phyloP scores from a whole-genome alignment of 495 filamentous ascomycete genomes.

The Xylaria nigripes region DNA sequence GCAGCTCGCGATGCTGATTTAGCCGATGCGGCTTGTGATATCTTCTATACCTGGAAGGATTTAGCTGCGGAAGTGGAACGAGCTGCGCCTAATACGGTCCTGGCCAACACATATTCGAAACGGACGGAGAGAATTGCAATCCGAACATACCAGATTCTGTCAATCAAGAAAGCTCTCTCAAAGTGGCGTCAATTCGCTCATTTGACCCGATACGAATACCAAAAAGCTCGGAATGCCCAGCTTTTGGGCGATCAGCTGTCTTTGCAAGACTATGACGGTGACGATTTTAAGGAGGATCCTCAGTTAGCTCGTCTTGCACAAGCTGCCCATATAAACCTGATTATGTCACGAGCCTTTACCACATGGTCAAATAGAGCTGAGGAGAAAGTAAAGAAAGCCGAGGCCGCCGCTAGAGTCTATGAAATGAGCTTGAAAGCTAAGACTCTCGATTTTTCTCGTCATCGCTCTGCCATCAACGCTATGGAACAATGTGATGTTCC shows the following conservation, averaged over 20 bases:
- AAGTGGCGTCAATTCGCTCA: slow-evolving; percentile 19
- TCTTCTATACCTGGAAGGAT: slow-evolving; percentile 19
- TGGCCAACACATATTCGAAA: slow-evolving; percentile 22
- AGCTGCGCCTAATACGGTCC: slow-evolving; percentile 12
- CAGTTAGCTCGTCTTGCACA: slow-evolving; percentile 44
- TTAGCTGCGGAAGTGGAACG: slow-evolving; percentile 13
- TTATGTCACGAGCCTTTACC: slow-evolving; percentile 63
- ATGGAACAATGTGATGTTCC: neutral
- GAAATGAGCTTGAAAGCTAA: slow-evolving; percentile 25
- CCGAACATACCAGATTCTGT: slow-evolving; percentile 19
- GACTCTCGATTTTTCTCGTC: slow-evolving; percentile 10
- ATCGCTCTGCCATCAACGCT: slow-evolving; percentile 1
- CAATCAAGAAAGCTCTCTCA: slow-evolving; percentile 10
- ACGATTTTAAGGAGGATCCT: slow-evolving; percentile 10
- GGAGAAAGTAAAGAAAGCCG: slow-evolving; percentile 45
- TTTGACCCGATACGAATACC: slow-evolving; percentile 11
- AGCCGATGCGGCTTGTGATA: slow-evolving; percentile 13
- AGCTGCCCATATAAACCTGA: slow-evolving; percentile 55
- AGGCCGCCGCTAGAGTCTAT: slow-evolving; percentile 19
- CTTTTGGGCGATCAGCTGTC: slow-evolving; percentile 53
- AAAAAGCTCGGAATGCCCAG: slow-evolving; percentile 37
- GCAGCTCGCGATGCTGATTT: slow-evolving; percentile 20
- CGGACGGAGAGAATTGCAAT: slow-evolving; percentile 21
- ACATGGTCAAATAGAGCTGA: slow-evolving; percentile 60
- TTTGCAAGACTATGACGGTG: neutral